Base-by-base conservation (phyloP, 169 alveolate genomes). In the Plasmodium malariae region DNA sequence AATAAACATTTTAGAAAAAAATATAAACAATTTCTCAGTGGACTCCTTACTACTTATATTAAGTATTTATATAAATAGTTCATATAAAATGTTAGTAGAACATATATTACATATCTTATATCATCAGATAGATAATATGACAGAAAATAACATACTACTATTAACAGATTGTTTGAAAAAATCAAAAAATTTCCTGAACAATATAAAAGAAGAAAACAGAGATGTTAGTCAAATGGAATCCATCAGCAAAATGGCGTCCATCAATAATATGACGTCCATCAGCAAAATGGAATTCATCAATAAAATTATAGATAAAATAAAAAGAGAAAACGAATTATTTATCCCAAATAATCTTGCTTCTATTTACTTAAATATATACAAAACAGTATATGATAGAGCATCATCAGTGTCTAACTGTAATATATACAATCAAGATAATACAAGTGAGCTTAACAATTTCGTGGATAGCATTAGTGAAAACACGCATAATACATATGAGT, bases 331-430 rank as follows among this genome's bases (percentile, higher is more conserved):
- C 37, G 91, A 83, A n/a, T 36, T 83, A 43, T 32, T 83, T 26
- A 30, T 71, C 4, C 91, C 91, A 30, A 40, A 83, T 4, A 83
- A 83, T 40, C 72, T 69, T 30, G 91, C 91, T 17, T 7, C 37
- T 45, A 51, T 83, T 40, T 69, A 43, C 68, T 55, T 83, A 67
- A 68, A 68, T 59, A 9, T 83, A 21, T 24, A 83, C 17, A 86
- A 83, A 26, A 32, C 54, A 7, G 26, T 83, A 24, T 34, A 67
- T 30, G 68, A 28, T 34, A 26, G 48, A 4, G 14, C 32, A 7
- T 43, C 34, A 0, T 11, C 71, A 30, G 17, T 26, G 4, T 57
- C 17, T 26, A 21, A 54, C 5, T 43, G 2, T 72, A 54, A 37
- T 40, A 17, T 49, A 21, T 40, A 60, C 26, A 9, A 24, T 24